phyloP scores from a whole-genome alignment of 1,284 basidiomycete genomes.

The Stygiomarasmius scandens region DNA sequence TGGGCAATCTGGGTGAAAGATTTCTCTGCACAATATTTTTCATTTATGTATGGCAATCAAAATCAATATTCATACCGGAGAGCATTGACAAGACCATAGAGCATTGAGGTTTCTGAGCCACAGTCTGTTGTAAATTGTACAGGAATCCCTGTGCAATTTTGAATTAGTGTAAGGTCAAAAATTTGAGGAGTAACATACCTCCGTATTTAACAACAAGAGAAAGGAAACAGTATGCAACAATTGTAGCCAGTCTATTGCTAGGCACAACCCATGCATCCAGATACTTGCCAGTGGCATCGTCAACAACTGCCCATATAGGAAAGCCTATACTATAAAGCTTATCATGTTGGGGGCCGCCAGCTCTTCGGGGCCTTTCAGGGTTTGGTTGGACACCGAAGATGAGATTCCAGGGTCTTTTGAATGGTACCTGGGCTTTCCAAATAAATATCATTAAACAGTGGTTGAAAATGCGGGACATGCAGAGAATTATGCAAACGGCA shows the following conservation, averaged over 20 bases:
- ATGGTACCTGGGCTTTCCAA: no score
- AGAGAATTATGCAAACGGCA: no score
- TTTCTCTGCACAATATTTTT: conserved; percentile 19
- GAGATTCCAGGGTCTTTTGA: no score
- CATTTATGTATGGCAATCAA: background rate
- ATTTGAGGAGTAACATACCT: conserved; percentile 7
- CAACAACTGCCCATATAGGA: conserved; percentile 35
- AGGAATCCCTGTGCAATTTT: conserved; percentile 31
- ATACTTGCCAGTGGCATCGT: conserved; percentile 32
- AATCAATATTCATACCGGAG: conserved; percentile 27
- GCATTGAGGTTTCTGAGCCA: conserved; percentile 32
- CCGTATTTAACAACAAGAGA: conserved; percentile 7
- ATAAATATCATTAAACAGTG: no score
- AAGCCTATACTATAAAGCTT: conserved; percentile 30
- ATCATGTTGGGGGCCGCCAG: no score
- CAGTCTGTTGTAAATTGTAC: conserved; percentile 37
- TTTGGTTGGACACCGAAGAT: no score
- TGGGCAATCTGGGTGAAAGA: conserved; percentile 24
- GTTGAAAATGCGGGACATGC: no score
- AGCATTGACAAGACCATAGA: conserved; percentile 33
- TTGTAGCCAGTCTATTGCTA: conserved; percentile 28
- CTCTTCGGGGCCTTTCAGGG: no score
- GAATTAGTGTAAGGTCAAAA: background rate
- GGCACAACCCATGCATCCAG: conserved; percentile 37
- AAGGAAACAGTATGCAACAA: conserved; percentile 35